Percentiles rank a stretch among this genome's conserved stretches.
Conservation (phyloP, 345 rosid genomes). For the Citrus australasica region DNA sequence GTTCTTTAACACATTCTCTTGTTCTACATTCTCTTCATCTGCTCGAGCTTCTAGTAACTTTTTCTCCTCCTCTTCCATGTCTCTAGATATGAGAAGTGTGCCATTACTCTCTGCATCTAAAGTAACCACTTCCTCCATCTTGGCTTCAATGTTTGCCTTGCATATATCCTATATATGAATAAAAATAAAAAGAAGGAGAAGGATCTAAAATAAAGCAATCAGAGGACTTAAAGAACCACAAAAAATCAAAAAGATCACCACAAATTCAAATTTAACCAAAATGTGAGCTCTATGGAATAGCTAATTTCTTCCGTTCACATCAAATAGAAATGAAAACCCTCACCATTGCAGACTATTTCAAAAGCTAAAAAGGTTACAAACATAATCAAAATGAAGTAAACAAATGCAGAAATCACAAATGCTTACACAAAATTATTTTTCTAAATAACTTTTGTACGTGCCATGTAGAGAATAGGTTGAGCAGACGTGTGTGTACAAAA, state of each 20-base stretch:
- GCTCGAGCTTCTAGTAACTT: slow-evolving; percentile 47
- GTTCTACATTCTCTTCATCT: slow-evolving; percentile 36
- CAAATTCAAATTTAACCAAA: not conserved
- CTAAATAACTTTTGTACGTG: not conserved
- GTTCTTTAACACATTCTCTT: slow-evolving; percentile 19
- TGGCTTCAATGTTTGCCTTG: slow-evolving; percentile 19
- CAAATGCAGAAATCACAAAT: not conserved
- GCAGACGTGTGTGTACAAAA: not conserved
- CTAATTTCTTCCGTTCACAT: not conserved
- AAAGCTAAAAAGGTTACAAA: not conserved
- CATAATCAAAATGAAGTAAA: not conserved
- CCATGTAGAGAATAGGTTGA: not conserved
- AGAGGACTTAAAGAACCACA: not conserved
- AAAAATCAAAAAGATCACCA: not conserved
- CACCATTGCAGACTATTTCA: not conserved
- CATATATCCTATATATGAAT: slow-evolving; percentile 31
- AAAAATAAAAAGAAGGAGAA: not conserved
- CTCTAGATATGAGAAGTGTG: slow-evolving; percentile 40
- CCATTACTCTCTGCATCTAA: slow-evolving; percentile 47
- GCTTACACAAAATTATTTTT: not conserved
- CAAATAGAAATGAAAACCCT: not conserved
- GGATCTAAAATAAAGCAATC: not conserved
- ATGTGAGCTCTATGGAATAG: not conserved
- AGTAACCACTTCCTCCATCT: slow-evolving; percentile 39
- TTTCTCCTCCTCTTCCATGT: slow-evolving; percentile 71